Base-by-base conservation (phyloP, 805 yeast species). In the Wickerhamiella qilinensis region DNA sequence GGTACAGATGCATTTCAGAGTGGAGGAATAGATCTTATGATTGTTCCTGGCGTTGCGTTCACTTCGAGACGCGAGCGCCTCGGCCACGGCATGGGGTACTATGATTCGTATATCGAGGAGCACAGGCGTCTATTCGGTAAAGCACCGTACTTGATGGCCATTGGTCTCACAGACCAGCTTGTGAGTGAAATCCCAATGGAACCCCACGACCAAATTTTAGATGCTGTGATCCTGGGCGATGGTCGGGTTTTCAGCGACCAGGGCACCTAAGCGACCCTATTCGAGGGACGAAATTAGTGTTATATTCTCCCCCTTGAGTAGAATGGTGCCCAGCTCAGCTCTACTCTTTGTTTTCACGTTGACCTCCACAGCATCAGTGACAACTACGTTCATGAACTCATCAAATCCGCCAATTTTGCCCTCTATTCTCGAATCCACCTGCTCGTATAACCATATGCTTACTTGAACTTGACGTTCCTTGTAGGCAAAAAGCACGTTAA, bases 61-160 rank as follows among this genome's bases (percentile, higher is more conserved):
- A 68, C 81, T 1, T 46, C 28, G 11, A 45, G 52, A 11, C 49
- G 74, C 18, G 55, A 62, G 11, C 55, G 98, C 38, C 54, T 88
- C 38, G 98, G 98, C 1, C 93, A 84, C 54, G 98, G 98, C 1
- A 88, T 77, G 4, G 98, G 96, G 0, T 85, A 72, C 55, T 88
- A 91, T 55, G 98, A 88, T 54, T 83, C 77, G 48, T 80, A 65
- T 49, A 66, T 80, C 31, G 59, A 64, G 34, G 58, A 78, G 38
- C 51, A 49, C 31, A 28, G 18, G 21, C 12, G 18, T 2, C 18
- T 14, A 1, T 12, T 22, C 2, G 37, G 36, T 20, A 22, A 28
- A 3, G 15, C 19, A 12, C 63, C 65, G 3, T 20, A 16, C 9
- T 41, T 57, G 25, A 51, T 82, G 1, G 93, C 86, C 0, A 54